These are phyloP conservation scores for Penicillium ucsense DNA, from an alignment of 495 filamentous ascomycete genomes.

Conservation along the genomic window DNA sequence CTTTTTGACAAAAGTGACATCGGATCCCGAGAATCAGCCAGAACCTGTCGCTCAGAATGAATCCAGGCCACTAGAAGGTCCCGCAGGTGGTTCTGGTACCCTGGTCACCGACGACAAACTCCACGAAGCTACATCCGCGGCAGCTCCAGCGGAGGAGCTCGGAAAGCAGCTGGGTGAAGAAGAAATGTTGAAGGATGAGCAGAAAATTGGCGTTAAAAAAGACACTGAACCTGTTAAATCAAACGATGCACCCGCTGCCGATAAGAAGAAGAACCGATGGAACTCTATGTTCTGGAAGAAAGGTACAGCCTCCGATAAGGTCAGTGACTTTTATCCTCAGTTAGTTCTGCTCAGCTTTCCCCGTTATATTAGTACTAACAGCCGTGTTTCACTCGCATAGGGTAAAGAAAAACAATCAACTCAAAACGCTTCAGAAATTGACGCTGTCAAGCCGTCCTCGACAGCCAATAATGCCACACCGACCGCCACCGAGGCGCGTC, in stretches of 20 bases:
- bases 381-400: too few species aligned
- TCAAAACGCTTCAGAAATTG: not conserved
- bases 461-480: slow-evolving; percentile 11
- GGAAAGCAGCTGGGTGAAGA: slow-evolving; percentile 28
- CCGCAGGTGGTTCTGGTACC: slow-evolving; percentile 1
- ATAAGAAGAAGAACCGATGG: slow-evolving; percentile 36
- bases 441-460: slow-evolving; percentile 2
- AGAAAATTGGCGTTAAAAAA: slow-evolving; percentile 12
- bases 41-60: slow-evolving; percentile 2
- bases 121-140: slow-evolving; percentile 27
- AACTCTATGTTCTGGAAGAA: slow-evolving; percentile 34
- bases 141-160: slow-evolving; percentile 31
- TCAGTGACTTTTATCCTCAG: slow-evolving; percentile 1
- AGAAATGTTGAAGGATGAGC: slow-evolving; percentile 10
- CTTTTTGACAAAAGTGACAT: slow-evolving; percentile 41
- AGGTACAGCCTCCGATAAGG: slow-evolving; percentile 30
- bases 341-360: too few species aligned
- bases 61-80: not conserved
- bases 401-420: slow-evolving; percentile 3
- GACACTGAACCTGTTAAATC: slow-evolving; percentile 13
- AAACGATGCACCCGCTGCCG: slow-evolving; percentile 11
- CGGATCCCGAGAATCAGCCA: slow-evolving; percentile 15
- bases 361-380: not conserved
- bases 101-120: slow-evolving; percentile 14
- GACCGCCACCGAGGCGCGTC: slow-evolving; percentile 30